Base-by-base conservation (phyloP, 352 stramenopile genomes). In the Phytophthora brassicae region DNA sequence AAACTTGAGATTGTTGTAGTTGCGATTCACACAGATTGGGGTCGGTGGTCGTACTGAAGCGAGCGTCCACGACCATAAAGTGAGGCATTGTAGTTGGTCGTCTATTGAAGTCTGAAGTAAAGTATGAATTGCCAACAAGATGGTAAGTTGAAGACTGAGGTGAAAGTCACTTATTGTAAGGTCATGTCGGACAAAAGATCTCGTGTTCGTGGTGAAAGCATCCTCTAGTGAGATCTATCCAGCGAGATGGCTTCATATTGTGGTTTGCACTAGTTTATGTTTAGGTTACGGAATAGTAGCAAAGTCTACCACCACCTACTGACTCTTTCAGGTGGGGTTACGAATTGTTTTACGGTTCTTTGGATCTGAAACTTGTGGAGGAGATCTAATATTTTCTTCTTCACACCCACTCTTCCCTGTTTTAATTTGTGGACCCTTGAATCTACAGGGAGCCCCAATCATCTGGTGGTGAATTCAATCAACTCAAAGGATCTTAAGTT, bases 31-130 rank as follows among this genome's bases (percentile, higher is more conserved):
- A 45, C 3, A 38, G 9, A 6, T 45, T 45, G 9, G 14, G 41
- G 9, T 75, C 50, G 12, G 6, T 67, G 55, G 43, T 61, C 9
- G 70, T 9, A 52, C 58, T 70, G 54, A 64, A 66, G 20, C 57
- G 63, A 12, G 68, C 68, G 44, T 75, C 68, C 35, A 72, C 36
- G 24, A 48, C 64, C 28, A 64, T 64, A 20, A 70, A 75, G 44
- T 66, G 53, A 8, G 68, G 33, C 68, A 75, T 75, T 4, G 20
- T 33, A 9, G 38, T n/a, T n/a, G n/a, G n/a, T n/a, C n/a, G n/a
- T n/a, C n/a, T n/a, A n/a, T n/a, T n/a, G n/a, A 26, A 6, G 38
- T n/a, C n/a, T n/a, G n/a, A 26, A 20, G 4, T 22, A 13, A 8
- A 31, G 4, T 39, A 54, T 33, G 38, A 36, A 29, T 42, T 52